A percentile compares a stretch with the other conserved stretches of the same genome.
phyloP scores from a whole-genome alignment of 495 filamentous ascomycete species.

The Annulohypoxylon stygium region DNA sequence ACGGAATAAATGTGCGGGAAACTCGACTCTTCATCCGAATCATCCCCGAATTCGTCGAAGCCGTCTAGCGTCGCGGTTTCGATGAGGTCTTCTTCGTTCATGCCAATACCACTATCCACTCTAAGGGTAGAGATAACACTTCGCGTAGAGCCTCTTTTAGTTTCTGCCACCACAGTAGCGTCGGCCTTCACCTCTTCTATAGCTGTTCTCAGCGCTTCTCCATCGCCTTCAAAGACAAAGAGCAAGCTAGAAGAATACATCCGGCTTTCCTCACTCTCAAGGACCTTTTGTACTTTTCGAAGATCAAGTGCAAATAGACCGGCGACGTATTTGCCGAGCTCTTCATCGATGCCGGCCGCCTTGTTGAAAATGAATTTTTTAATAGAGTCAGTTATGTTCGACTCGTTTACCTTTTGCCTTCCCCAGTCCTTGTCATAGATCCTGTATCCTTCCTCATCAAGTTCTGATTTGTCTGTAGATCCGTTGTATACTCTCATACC shows the following conservation, averaged over 20 bases:
- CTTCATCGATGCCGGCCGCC: conserved; percentile 68
- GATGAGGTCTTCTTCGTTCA: conserved; percentile 55
- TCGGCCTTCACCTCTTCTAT: conserved; percentile 70
- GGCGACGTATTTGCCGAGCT: conserved; percentile 68
- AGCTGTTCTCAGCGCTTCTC: conserved; percentile 72
- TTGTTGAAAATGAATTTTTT: conserved; percentile 78
- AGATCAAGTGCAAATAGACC: conserved; percentile 76
- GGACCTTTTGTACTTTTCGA: conserved; percentile 68
- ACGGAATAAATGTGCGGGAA: conserved; percentile 80
- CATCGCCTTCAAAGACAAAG: conserved; percentile 93
- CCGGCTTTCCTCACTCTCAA: conserved; percentile 83
- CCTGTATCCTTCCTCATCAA: conserved; percentile 68
- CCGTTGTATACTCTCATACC: conserved; percentile 95
- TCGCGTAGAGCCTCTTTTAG: conserved; percentile 50
- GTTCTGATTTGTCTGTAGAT: conserved; percentile 60
- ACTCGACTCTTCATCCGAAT: conserved; percentile 75
- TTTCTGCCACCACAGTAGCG: conserved; percentile 45
- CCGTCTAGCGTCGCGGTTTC: conserved; percentile 37
- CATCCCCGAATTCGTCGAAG: conserved; percentile 66
- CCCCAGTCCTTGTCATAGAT: conserved; percentile 93
- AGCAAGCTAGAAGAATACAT: conserved; percentile 95
- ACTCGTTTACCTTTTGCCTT: conserved; percentile 71
- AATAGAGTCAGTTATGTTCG: conserved; percentile 82
- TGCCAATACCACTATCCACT: conserved; percentile 61
- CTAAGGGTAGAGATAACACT: conserved; percentile 48